These are phyloP conservation scores for Aotearoamyces nothofagi DNA, from an alignment of 2,329 filamentous ascomycete species.

Conservation along the genomic window DNA sequence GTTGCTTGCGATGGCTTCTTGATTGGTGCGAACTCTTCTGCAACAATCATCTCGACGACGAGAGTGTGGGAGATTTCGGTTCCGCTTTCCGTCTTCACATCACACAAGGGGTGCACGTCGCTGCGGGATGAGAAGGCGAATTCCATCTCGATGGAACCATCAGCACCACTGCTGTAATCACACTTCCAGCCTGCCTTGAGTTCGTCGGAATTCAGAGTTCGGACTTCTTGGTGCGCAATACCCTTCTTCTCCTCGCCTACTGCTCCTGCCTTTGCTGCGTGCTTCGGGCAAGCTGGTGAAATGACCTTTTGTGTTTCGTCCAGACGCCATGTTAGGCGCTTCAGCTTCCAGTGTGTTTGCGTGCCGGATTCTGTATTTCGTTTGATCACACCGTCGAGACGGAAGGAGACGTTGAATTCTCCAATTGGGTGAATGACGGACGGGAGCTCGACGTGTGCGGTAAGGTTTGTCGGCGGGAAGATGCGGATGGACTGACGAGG, in stretches of 20 bases:
- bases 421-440: conserved; percentile 78
- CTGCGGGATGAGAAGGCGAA: conserved; percentile 50
- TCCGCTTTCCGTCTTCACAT: conserved; percentile 59
- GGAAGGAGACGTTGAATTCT: conserved; percentile 63
- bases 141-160: conserved; percentile 68
- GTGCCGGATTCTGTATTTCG: conserved; percentile 53
- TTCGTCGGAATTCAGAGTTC: conserved; percentile 66
- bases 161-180: conserved; percentile 47
- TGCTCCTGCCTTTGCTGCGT: conserved; percentile 39
- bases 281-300: conserved; percentile 66
- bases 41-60: conserved; percentile 84
- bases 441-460: conserved; percentile 67
- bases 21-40: conserved; percentile 71
- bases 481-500: conserved; percentile 86
- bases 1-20: conserved; percentile 54
- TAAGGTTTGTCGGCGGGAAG: conserved; percentile 92
- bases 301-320: conserved; percentile 74
- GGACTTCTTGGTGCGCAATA: conserved; percentile 56
- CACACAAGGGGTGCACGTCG: conserved; percentile 53
- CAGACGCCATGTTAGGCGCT: conserved; percentile 84
- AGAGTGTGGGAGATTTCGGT: conserved; percentile 73
- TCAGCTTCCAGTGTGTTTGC: conserved; percentile 70
- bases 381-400: conserved; percentile 72
- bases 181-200: conserved; percentile 79
- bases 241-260: conserved; percentile 39